A percentile compares a stretch with the other conserved stretches of the same genome.
These are phyloP conservation scores for Apiospora phragmitis DNA, from an alignment of 2,329 filamentous ascomycete genomes.

Conservation along the genomic window DNA sequence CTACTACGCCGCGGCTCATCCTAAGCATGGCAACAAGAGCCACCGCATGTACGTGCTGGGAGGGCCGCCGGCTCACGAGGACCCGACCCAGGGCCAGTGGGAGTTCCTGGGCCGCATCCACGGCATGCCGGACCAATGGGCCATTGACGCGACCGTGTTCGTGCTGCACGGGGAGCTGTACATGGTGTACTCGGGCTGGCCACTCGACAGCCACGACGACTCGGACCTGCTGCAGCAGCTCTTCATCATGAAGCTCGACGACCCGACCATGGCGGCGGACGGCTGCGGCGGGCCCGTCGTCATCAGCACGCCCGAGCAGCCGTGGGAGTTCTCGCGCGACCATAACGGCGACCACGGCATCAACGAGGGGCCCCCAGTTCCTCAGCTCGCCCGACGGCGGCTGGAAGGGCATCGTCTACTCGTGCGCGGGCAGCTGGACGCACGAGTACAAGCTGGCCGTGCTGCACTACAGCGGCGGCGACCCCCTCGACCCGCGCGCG, in stretches of 20 bases:
- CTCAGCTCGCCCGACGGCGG: slow-evolving; percentile 28
- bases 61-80: slow-evolving; percentile 26
- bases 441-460: slow-evolving; percentile 35
- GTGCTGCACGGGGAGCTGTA: slow-evolving; percentile 27
- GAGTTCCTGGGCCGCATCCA: slow-evolving; percentile 32
- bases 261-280: slow-evolving; percentile 23
- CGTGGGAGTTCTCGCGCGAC: slow-evolving; percentile 33
- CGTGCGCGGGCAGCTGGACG: slow-evolving; percentile 34
- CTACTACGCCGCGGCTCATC: slow-evolving; percentile 33
- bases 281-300: slow-evolving; percentile 18
- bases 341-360: slow-evolving; percentile 30
- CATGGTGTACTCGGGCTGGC: slow-evolving; percentile 35
- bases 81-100: slow-evolving; percentile 30
- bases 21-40: slow-evolving; percentile 29
- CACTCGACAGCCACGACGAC: slow-evolving; percentile 20
- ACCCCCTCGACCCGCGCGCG: slow-evolving; percentile 26
- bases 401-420: slow-evolving; percentile 32
- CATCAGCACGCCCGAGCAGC: slow-evolving; percentile 25
- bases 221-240: slow-evolving; percentile 31
- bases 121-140: slow-evolving; percentile 32
- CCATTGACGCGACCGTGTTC: slow-evolving; percentile 35
- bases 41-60: slow-evolving; percentile 35
- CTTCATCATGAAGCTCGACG: slow-evolving; percentile 27
- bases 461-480: slow-evolving; percentile 28
- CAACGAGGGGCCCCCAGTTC: slow-evolving; percentile 35